Conservation (phyloP, 805 yeast species). For the Kuraishia hungarica region DNA sequence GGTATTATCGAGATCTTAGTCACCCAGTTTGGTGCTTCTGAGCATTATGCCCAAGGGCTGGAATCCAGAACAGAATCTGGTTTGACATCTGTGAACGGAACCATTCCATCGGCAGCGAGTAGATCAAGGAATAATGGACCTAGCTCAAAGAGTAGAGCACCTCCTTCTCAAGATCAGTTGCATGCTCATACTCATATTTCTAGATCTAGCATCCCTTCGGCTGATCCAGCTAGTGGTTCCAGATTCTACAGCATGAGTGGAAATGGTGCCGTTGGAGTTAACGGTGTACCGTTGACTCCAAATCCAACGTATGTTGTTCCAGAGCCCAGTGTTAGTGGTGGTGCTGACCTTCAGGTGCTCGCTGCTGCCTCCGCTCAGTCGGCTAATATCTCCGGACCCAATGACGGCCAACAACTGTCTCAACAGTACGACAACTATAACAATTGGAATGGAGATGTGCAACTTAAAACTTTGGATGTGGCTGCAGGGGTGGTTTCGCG, state of each 20-base stretch:
- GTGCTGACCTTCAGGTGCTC: neutral
- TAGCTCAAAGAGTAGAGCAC: neutral
- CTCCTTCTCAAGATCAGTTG: no score
- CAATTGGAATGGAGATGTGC: neutral
- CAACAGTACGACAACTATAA: neutral
- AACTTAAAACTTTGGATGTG: neutral
- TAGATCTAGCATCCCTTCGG: no score
- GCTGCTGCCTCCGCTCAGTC: neutral
- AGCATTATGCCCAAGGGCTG: neutral
- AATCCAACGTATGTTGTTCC: no score
- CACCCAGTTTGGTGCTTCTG: slow-evolving; percentile 11
- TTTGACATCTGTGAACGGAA: neutral
- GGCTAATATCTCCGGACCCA: neutral
- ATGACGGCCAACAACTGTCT: neutral
- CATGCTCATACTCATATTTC: no score
- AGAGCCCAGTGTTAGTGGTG: no score
- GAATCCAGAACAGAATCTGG: neutral
- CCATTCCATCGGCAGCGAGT: neutral
- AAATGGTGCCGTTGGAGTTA: no score
- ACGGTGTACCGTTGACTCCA: no score
- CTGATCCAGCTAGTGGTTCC: no score
- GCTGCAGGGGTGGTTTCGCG: neutral
- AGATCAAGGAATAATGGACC: neutral
- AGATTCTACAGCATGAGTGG: no score
- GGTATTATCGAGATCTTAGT: slow-evolving; percentile 25